These are phyloP conservation scores for Heracleum sosnowskyi DNA, from an alignment of 129 eudicot genomes.

Conservation along the genomic window DNA sequence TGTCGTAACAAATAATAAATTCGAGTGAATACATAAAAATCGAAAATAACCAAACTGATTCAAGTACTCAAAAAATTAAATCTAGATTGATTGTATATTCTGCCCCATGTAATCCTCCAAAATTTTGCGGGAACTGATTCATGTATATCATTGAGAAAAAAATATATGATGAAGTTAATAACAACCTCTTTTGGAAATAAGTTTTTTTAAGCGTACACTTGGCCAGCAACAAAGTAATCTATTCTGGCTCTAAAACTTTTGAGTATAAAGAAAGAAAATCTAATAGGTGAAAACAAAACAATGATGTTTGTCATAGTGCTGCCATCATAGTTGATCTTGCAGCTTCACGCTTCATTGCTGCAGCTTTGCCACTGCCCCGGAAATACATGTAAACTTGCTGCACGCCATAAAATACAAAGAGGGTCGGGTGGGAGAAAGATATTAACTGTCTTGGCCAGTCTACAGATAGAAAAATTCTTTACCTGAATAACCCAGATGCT, in stretches of 20 bases:
- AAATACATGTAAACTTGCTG: conserved; percentile 96
- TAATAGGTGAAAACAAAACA: neutral
- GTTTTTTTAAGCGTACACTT: neutral
- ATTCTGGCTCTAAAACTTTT: neutral
- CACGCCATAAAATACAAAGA: conserved; percentile 11
- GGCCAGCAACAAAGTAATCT: neutral
- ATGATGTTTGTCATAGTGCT: conserved; percentile 33
- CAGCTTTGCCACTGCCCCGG: conserved; percentile 86
- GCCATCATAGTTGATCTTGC: conserved; percentile 60
- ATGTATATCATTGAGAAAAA: neutral
- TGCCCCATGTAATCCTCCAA: neutral
- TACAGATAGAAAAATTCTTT: neutral
- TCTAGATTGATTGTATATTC: no score
- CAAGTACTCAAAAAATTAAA: no score
- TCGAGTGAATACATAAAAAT: no score
- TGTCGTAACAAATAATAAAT: no score
- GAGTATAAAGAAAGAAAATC: neutral
- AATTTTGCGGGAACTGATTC: neutral
- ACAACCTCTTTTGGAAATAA: neutral
- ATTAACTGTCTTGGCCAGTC: neutral
- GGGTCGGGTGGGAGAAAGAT: neutral
- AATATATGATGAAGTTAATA: neutral
- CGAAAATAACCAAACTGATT: no score
- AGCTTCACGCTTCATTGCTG: conserved; percentile 75
- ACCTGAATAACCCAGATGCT: conserved; percentile 99